Percentiles rank a stretch among this genome's conserved stretches.
Evolutionary conservation across 257 asterid species (phyloP).

Genomic region (Petunia secreta): DNA sequence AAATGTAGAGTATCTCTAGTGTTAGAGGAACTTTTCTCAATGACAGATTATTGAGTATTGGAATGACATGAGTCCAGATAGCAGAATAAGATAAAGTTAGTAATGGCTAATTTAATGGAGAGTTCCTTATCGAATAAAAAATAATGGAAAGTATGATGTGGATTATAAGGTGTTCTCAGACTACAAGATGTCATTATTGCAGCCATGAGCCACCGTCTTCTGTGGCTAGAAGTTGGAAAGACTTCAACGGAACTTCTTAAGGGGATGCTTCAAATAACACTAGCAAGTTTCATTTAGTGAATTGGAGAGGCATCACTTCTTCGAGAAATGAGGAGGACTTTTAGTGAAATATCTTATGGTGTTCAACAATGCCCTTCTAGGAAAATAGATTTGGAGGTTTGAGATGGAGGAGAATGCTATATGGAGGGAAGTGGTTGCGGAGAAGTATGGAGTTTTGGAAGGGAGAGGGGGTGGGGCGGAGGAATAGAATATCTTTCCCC

Average conservation of each 20-base stretch:
- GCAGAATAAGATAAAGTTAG: background rate
- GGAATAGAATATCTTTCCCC: background rate
- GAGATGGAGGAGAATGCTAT: background rate
- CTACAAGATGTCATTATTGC: background rate
- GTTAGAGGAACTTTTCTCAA: background rate
- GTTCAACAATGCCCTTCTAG: too few species aligned
- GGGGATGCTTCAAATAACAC: background rate
- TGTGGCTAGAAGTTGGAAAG: background rate
- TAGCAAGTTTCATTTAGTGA: background rate
- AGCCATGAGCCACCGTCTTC: background rate
- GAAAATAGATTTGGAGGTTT: background rate
- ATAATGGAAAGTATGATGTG: background rate
- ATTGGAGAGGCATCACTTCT: background rate
- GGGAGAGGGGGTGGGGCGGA: background rate
- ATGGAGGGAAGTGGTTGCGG: background rate
- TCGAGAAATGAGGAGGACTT: background rate
- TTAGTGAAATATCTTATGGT: background rate
- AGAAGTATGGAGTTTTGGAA: background rate
- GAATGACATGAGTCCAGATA: background rate
- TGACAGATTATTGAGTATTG: too few species aligned
- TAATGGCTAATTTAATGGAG: background rate
- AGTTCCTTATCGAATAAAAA: too few species aligned
- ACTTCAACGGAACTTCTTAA: background rate
- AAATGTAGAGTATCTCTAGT: too few species aligned
- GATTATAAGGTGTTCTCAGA: background rate